Base-by-base conservation (phyloP, 768 basidiomycete species). In the Boletus rubescentipes region DNA sequence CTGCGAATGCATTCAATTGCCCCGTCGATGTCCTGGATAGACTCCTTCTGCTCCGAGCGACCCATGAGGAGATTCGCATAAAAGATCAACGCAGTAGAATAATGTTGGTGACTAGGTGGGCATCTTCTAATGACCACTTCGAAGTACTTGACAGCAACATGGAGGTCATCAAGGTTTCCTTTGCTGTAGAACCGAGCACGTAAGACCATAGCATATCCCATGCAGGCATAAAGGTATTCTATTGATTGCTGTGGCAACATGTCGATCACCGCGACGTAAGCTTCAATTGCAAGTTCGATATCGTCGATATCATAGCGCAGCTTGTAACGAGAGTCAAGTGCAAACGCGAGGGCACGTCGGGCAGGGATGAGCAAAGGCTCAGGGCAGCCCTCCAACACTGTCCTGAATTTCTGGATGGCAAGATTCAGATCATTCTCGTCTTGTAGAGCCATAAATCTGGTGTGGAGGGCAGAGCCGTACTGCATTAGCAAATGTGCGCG, bases 381-480 rank as follows among this genome's bases (percentile, higher is more conserved):
- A 11, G 61, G 51, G 32, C 40, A 60, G 7, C 4, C 18, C n/a
- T 52, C 51, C 9, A 57, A 20, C 21, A 44, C 46, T 11, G 15
- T 21, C 30, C 11, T 49, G 30, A 62, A 58, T 26, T 49, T 46
- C 34, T 45, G 37, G 30, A 61, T 60, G 20, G 60, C 61, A 44
- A 62, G 54, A 16, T 61, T 41, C 9, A 71, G 52, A 39, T 66
- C 70, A 5, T 15, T 51, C 26, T 56, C 49, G 16, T 61, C 46
- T 5, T 59, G 21, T 10, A 54, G 37, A 16, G 32, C 51, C 41
- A 46, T 54, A 49, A 59, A 65, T 39, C 53, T 55, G 14, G 14
- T 45, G 21, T 53, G 46, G 40, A 71, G 60, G 2, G 48, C 37
- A 18, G 38, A 55, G 32, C 49, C 65, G n/a, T 68, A 68, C 26